Evolutionary conservation across 2,329 filamentous ascomycete genomes (phyloP).

Genomic region (Neoarthrinium moseri): DNA sequence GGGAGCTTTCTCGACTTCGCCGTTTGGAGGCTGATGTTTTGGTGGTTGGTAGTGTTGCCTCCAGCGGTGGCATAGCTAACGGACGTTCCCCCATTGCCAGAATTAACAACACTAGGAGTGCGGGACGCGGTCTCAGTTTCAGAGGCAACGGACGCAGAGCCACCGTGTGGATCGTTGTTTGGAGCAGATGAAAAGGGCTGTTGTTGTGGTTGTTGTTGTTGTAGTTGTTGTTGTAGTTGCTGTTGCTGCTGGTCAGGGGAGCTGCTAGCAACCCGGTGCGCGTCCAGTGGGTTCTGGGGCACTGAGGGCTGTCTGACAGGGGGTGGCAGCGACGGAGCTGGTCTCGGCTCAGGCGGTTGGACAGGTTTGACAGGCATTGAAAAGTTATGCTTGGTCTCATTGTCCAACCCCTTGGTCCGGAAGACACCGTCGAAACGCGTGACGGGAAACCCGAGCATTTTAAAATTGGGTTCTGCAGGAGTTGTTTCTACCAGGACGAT

Average conservation of each 20-base stretch:
- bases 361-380: conserved; percentile 14
- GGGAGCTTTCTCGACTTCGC: conserved; percentile 27
- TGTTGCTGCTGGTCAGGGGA: background rate
- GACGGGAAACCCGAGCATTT: conserved; percentile 28
- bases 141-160: background rate
- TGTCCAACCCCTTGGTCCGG: conserved; percentile 26
- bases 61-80: conserved; percentile 33
- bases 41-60: conserved; percentile 23
- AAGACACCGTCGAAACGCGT: conserved; percentile 30
- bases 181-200: too few relatives aligned
- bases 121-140: conserved; percentile 12
- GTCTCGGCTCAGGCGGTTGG: conserved; percentile 15
- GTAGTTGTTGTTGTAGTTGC: background rate
- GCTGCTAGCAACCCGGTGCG: conserved; percentile 10
- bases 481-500: conserved; percentile 31
- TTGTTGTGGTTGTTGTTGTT: conserved; percentile 1
- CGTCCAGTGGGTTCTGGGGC: conserved; percentile 7
- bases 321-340: background rate
- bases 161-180: too few relatives aligned
- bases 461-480: conserved; percentile 28
- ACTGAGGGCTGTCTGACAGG: conserved; percentile 14
- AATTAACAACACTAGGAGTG: conserved; percentile 27
- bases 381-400: conserved; percentile 25
- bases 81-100: conserved; percentile 32
- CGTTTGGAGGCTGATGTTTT: conserved; percentile 31